These are phyloP conservation scores for Dictyostelium discoideum DNA, from an alignment of 78 protist genomes.

Conservation along the genomic window DNA sequence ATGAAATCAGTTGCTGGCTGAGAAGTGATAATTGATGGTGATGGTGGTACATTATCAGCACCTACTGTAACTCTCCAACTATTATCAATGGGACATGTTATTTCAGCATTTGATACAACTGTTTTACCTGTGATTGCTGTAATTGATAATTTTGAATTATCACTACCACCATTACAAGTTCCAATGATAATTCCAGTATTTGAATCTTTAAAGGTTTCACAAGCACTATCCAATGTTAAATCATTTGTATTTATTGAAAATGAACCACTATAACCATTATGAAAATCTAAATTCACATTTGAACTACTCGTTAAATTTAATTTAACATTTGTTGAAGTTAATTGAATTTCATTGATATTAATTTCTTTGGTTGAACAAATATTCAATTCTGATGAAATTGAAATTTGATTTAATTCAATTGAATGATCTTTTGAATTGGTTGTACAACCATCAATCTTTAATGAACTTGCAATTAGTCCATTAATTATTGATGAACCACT, in stretches of 20 bases:
- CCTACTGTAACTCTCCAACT: conserved; percentile 35
- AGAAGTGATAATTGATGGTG: conserved; percentile 8
- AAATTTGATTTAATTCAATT: neutral
- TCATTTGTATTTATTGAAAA: neutral
- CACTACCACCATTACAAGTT: neutral
- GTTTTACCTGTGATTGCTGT: conserved; percentile 1
- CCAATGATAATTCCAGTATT: neutral
- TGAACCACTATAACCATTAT: conserved; percentile 12
- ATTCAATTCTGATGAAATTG: neutral
- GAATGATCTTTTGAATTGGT: neutral
- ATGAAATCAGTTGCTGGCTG: neutral
- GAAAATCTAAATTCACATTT: neutral
- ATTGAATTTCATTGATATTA: neutral
- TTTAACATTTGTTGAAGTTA: neutral
- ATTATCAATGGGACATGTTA: neutral
- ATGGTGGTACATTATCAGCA: neutral
- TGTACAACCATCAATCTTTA: neutral
- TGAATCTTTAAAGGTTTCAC: neutral
- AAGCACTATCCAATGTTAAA: neutral
- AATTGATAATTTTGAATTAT: neutral
- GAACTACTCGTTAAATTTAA: neutral
- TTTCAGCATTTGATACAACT: neutral
- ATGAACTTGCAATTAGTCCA: neutral
- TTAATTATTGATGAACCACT: neutral
- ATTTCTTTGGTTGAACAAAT: conserved; percentile 11